A percentile compares a stretch with the other conserved stretches of the same genome.
Evolutionary conservation across 2,329 filamentous ascomycete genomes (phyloP).

Genomic region (Fusarium bulbicola): DNA sequence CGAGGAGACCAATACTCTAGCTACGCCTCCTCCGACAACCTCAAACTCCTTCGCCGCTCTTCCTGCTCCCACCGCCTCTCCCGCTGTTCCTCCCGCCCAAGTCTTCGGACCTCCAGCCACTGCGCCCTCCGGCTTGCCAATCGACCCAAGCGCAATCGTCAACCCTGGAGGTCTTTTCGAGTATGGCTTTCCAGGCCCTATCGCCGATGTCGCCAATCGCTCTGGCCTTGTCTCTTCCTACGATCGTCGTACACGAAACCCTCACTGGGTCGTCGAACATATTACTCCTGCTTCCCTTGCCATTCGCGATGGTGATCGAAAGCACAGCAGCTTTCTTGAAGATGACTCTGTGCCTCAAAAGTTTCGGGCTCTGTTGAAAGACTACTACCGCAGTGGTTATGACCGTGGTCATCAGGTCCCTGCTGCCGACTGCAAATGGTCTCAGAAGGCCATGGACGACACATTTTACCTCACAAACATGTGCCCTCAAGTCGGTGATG

Average conservation of each 20-base stretch:
- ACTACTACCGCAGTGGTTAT: constrained; percentile 95
- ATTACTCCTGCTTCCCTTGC: constrained; percentile 89
- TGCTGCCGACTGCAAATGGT: constrained; percentile 96
- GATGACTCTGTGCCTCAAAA: constrained; percentile 81
- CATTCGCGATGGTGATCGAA: constrained; percentile 79
- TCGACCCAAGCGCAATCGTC: constrained; percentile 60
- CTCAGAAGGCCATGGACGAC: constrained; percentile 90
- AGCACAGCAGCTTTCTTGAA: constrained; percentile 84
- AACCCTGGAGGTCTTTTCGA: constrained; percentile 81
- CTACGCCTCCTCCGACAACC: constrained; percentile 45
- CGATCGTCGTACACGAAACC: constrained; percentile 91
- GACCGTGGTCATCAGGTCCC: constrained; percentile 97
- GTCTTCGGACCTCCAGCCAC: constrained; percentile 52
- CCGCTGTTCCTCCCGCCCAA: constrained; percentile 67
- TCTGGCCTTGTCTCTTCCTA: constrained; percentile 84
- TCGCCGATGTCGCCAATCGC: constrained; percentile 82
- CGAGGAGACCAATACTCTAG: constrained; percentile 46
- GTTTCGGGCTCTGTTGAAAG: constrained; percentile 89
- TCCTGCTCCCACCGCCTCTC: constrained; percentile 41
- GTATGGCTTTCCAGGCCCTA: constrained; percentile 91
- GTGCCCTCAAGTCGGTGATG: constrained; percentile 97
- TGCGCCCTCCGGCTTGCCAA: constrained; percentile 42
- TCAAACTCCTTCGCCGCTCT: constrained; percentile 44
- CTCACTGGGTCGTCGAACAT: constrained; percentile 94
- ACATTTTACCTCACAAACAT: constrained; percentile 96